Conservation (phyloP, 2,329 filamentous ascomycete genomes). For the Aspergillus amoenus region DNA sequence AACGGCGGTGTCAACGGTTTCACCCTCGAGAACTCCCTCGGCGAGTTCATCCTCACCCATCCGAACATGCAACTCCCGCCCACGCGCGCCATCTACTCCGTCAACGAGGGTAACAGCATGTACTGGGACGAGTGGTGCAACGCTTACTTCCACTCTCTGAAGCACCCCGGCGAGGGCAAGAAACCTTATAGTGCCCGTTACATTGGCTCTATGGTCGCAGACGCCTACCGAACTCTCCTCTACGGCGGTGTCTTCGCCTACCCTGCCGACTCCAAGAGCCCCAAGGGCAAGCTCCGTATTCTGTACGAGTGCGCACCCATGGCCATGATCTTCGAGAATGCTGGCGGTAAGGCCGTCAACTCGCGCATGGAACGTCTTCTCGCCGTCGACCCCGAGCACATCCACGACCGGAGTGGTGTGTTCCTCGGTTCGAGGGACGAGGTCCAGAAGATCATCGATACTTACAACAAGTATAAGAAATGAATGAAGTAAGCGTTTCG, state of each 20-base stretch:
- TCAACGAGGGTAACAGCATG: slow-evolving; percentile 96
- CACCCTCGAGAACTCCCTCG: slow-evolving; percentile 92
- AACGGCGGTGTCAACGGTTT: slow-evolving; percentile 92
- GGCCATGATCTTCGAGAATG: slow-evolving; percentile 99
- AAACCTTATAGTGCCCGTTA: slow-evolving; percentile 96
- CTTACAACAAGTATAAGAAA: slow-evolving; percentile 60
- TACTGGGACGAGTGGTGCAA: slow-evolving; percentile 93
- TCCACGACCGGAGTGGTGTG: slow-evolving; percentile 93
- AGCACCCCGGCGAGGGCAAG: slow-evolving; percentile 66
- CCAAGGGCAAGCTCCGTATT: slow-evolving; percentile 96
- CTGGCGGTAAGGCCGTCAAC: slow-evolving; percentile 88
- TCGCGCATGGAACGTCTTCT: slow-evolving; percentile 90
- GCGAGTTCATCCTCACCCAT: slow-evolving; percentile 98
- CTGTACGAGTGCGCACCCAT: slow-evolving; percentile 98
- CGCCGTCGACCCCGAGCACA: slow-evolving; percentile 82
- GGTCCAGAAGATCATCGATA: slow-evolving; percentile 89
- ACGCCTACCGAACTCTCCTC: slow-evolving; percentile 91
- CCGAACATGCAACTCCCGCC: slow-evolving; percentile 87
- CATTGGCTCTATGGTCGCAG: slow-evolving; percentile 97
- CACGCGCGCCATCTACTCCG: slow-evolving; percentile 85
- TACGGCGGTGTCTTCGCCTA: slow-evolving; percentile 99
- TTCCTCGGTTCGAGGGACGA: slow-evolving; percentile 95
- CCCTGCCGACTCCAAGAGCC: slow-evolving; percentile 95
- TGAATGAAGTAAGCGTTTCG: slow-evolving; percentile 7
- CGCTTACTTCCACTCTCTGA: slow-evolving; percentile 85